These are phyloP conservation scores for Nothophytophthora sp. DNA, from an alignment of 352 stramenopile species.

Conservation along the genomic window DNA sequence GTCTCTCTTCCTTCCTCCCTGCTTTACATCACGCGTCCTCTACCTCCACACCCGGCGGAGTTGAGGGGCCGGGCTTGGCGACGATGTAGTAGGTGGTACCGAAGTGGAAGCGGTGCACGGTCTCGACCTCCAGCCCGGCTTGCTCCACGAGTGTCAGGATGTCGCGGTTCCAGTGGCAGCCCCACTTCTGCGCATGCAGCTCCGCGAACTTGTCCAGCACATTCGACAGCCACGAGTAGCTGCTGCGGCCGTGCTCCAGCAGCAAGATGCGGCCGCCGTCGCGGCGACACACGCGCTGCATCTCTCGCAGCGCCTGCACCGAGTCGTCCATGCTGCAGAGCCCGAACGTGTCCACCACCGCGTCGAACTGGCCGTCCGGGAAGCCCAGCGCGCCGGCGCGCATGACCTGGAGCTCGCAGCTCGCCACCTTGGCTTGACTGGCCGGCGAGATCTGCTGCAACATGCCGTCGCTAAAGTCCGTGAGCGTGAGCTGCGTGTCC, in stretches of 20 bases:
- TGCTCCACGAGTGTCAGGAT: constrained; percentile 88
- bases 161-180: constrained; percentile 97
- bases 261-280: constrained; percentile 87
- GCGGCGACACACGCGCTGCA: constrained; percentile 92
- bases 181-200: constrained; percentile 93
- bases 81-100: constrained; percentile 94
- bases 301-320: constrained; percentile 89
- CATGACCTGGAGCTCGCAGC: constrained; percentile 60
- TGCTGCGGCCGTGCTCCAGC: constrained; percentile 94
- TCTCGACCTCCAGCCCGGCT: constrained; percentile 88
- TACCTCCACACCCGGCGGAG: too few relatives aligned
- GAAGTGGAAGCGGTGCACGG: constrained; percentile 93
- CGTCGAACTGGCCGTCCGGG: constrained; percentile 87
- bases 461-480: constrained; percentile 78
- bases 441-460: constrained; percentile 50
- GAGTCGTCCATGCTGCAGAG: constrained; percentile 96
- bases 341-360: constrained; percentile 96
- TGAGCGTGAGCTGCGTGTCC: constrained; percentile 50
- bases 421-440: constrained; percentile 14
- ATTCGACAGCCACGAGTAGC: constrained; percentile 88
- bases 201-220: constrained; percentile 94
- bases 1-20: too few relatives aligned
- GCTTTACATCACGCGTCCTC: too few relatives aligned
- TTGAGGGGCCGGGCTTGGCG: constrained; percentile 50
- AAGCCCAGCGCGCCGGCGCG: constrained; percentile 64